These are phyloP conservation scores for Balakata baccata DNA, from an alignment of 345 rosid genomes.

Conservation along the genomic window DNA sequence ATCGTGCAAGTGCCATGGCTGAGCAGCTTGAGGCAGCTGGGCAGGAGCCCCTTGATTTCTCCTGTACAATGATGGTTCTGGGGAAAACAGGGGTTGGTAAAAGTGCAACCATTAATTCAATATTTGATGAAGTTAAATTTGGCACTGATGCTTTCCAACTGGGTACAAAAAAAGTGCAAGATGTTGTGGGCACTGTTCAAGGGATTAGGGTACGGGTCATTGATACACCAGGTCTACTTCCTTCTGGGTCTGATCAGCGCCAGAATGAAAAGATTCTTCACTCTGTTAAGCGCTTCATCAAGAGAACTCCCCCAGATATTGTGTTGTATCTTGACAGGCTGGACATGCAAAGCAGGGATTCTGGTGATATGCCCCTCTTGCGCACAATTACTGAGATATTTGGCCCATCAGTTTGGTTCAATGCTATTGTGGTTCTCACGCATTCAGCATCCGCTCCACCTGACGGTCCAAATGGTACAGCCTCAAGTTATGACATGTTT, in stretches of 20 bases:
- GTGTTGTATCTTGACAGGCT: constrained; percentile 94
- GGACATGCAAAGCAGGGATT: constrained; percentile 95
- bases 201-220: constrained; percentile 96
- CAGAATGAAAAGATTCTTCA: constrained; percentile 88
- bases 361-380: constrained; percentile 89
- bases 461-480: constrained; percentile 93
- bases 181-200: constrained; percentile 91
- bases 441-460: constrained; percentile 99
- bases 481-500: constrained; percentile 95
- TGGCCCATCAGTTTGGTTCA: constrained; percentile 96
- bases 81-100: constrained; percentile 99
- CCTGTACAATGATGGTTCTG: constrained; percentile 97
- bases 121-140: constrained; percentile 88
- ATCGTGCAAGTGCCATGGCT: constrained; percentile 98
- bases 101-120: constrained; percentile 96
- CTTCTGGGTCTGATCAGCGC: constrained; percentile 90
- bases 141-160: constrained; percentile 84
- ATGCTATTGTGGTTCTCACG: constrained; percentile 96
- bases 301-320: constrained; percentile 90
- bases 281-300: constrained; percentile 75
- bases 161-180: constrained; percentile 92
- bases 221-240: constrained; percentile 95
- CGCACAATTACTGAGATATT: constrained; percentile 88
- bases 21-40: constrained; percentile 96
- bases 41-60: constrained; percentile 93